Evolutionary conservation across 495 filamentous ascomycete genomes (phyloP).

Genomic region (Cladorrhinum samala): DNA sequence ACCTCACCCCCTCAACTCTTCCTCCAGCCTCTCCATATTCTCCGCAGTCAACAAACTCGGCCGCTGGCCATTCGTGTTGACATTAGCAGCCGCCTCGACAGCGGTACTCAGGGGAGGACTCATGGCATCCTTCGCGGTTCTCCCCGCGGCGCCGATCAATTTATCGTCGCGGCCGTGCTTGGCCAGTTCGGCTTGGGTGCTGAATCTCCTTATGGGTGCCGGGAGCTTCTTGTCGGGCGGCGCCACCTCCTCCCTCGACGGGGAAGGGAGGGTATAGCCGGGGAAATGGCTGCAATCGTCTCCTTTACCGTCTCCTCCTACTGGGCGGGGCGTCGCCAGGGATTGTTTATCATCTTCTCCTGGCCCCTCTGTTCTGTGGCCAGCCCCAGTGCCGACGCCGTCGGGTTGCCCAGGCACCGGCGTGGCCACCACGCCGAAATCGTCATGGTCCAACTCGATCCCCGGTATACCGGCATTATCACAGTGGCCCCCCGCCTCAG

Average conservation of each 20-base stretch:
- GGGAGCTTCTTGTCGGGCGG: background rate
- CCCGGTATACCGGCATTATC: background rate
- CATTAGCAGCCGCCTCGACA: background rate
- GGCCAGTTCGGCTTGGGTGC: background rate
- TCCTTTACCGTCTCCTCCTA: background rate
- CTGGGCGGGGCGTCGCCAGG: background rate
- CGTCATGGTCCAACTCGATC: background rate
- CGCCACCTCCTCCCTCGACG: background rate
- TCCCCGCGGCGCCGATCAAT: background rate
- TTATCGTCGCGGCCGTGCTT: slow-evolving; percentile 1
- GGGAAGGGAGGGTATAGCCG: background rate
- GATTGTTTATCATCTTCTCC: background rate
- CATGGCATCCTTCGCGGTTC: background rate
- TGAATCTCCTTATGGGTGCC: background rate
- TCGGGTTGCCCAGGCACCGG: too few relatives aligned
- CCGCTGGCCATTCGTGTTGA: too few relatives aligned
- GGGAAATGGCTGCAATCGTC: background rate
- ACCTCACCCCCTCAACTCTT: background rate
- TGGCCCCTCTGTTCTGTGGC: background rate
- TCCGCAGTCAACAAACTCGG: background rate
- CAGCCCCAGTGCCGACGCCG: background rate
- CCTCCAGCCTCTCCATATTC: slow-evolving; percentile 3
- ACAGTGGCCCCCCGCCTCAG: slow-evolving; percentile 1
- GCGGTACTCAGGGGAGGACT: background rate
- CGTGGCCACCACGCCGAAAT: background rate